Base-by-base conservation (phyloP, 768 basidiomycete species). In the Dentipellis fragilis region DNA sequence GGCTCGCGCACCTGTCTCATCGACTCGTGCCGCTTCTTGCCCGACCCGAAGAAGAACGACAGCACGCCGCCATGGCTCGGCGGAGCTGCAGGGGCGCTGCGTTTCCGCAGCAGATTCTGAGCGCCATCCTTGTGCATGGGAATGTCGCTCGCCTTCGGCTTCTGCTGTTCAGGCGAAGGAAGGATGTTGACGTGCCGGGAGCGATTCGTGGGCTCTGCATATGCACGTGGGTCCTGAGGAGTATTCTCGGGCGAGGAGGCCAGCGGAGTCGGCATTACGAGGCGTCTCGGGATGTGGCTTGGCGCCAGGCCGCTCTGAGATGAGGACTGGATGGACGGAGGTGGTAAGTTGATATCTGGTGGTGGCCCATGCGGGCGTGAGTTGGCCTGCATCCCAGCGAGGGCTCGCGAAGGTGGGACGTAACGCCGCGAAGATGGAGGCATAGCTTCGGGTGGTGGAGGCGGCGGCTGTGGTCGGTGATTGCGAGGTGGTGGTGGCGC, bases 261-360 rank as follows among this genome's bases (percentile, higher is more conserved):
- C 37, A 89, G 73, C 14, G 83, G 87, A 3, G 82, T 68, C 48
- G 87, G 87, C 87, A 89, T 89, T 45, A 88, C 80, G 23, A 89
- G 79, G 49, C 73, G 78, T 65, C 79, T 84, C 3, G 87, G 87
- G 45, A 82, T 62, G 66, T 82, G 70, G 4, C 62, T 59, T 21
- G 68, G 66, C 12, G 56, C 52, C 17, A 65, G 63, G 37, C 22
- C 40, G 16, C 40, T 51, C 14, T 23, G 29, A 0, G 59, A 55
- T 10, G 60, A 60, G 12, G 53, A 21, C 6, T 48, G 36, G 37
- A 38, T 42, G 29, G 62, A 62, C 23, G 55, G 55, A 6, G 55
- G 45, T 9, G 50, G 42, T n/a, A 49, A 16, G 19, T 39, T 23
- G 45, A 54, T 49, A 29, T 54, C 54, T 17, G 54, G 54, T 14